These are phyloP conservation scores for Ambrosia hybrid DNA, from an alignment of 140 eudicot genomes.

Conservation along the genomic window DNA sequence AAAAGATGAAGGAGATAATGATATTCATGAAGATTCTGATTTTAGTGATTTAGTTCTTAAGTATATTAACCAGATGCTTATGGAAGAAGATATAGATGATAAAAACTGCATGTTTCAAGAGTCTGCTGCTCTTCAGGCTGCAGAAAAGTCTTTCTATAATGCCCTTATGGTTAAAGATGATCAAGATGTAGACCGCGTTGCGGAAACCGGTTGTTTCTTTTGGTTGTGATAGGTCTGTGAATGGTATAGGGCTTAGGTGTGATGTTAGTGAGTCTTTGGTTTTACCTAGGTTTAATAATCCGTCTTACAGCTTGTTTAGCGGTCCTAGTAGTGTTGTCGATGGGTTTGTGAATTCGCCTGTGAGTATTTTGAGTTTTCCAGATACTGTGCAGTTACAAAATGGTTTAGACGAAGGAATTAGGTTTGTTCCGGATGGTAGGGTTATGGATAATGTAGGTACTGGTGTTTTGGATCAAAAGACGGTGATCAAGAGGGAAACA, in stretches of 20 bases:
- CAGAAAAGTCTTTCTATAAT: constrained; percentile 71
- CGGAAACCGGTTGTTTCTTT: constrained; percentile 5
- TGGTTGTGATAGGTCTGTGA: constrained; percentile 3
- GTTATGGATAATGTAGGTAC: constrained; percentile 25
- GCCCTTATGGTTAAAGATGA: constrained; percentile 50
- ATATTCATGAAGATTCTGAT: constrained; percentile 64
- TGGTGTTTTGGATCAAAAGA: constrained; percentile 12
- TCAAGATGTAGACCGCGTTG: constrained; percentile 20
- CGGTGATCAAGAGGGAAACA: constrained; percentile 40
- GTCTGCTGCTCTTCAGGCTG: constrained; percentile 84
- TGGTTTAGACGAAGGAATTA: constrained; percentile 56
- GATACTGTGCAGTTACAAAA: constrained; percentile 48
- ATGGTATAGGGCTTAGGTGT: constrained; percentile 29
- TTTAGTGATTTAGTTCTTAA: constrained; percentile 72
- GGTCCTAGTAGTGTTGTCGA: constrained; percentile 41
- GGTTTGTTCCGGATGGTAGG: constrained; percentile 38
- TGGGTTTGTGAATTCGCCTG: constrained; percentile 59
- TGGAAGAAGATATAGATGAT: constrained; percentile 91
- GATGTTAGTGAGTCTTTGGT: constrained; percentile 26
- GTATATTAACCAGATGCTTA: constrained; percentile 76
- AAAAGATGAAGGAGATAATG: constrained; percentile 36
- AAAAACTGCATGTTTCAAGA: constrained; percentile 65
- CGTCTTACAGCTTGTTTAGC: constrained; percentile 41
- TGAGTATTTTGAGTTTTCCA: constrained; percentile 55
- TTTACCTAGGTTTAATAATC: constrained; percentile 30